Percentiles rank a stretch among this genome's conserved stretches.
These are phyloP conservation scores for Wickerhamiella azyma DNA, from an alignment of 805 yeast species.

Conservation along the genomic window DNA sequence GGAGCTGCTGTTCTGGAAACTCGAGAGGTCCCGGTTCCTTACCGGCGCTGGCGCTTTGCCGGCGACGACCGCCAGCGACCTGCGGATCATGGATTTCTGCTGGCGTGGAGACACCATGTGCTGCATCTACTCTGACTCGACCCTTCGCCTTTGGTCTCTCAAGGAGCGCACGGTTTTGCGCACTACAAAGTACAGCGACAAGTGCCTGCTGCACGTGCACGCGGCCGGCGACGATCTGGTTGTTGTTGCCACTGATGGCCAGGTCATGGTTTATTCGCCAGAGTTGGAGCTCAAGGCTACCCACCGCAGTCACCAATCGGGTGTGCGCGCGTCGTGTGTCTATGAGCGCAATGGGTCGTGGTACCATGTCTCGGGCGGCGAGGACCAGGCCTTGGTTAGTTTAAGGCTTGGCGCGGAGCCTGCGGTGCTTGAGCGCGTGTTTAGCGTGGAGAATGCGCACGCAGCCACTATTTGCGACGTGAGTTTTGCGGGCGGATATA, in stretches of 20 bases:
- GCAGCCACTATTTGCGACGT: conserved; percentile 76
- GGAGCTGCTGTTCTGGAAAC: conserved; percentile 71
- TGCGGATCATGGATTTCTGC: conserved; percentile 81
- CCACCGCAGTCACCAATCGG: conserved; percentile 67
- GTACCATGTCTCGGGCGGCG: conserved; percentile 69
- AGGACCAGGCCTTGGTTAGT: conserved; percentile 62
- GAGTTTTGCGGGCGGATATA: conserved; percentile 19
- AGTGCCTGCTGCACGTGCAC: conserved; percentile 59
- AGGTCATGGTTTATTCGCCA: conserved; percentile 47
- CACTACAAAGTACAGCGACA: conserved; percentile 46
- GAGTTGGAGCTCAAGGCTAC: conserved; percentile 16
- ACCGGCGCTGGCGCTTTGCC: conserved; percentile 43
- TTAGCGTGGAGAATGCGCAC: conserved; percentile 45
- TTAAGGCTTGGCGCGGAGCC: conserved; percentile 23
- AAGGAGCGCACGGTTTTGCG: conserved; percentile 33
- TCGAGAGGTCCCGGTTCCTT: conserved; percentile 27
- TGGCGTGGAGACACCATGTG: conserved; percentile 28
- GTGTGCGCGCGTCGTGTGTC: conserved; percentile 50
- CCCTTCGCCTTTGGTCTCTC: conserved; percentile 44
- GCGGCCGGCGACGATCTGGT: conserved; percentile 33
- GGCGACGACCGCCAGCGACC: conserved; percentile 54
- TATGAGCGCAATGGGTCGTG: conserved; percentile 10
- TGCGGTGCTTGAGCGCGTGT: conserved; percentile 13
- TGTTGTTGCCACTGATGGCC: conserved; percentile 76
- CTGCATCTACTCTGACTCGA: conserved; percentile 78